These are phyloP conservation scores for Peronospora farinosa DNA, from an alignment of 352 stramenopile genomes.

Conservation along the genomic window DNA sequence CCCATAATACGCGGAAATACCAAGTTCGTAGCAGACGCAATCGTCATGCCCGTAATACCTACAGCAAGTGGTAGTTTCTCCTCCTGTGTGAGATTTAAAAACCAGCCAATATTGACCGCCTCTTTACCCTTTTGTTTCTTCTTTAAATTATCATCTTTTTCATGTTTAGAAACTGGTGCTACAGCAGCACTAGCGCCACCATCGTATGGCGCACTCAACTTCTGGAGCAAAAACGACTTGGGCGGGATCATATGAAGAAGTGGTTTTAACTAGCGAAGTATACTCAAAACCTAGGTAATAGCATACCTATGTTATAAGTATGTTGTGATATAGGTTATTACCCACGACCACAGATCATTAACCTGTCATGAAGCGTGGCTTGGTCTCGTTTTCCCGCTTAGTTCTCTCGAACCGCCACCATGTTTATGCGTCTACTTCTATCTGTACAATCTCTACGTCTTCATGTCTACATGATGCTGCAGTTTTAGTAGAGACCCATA, in stretches of 20 bases:
- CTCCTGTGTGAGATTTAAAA: slow-evolving; percentile 58
- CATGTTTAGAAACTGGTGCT: background rate
- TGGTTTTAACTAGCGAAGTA: background rate
- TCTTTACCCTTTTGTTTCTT: slow-evolving; percentile 5
- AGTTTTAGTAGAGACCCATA: background rate
- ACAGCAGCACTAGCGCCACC: slow-evolving; percentile 13
- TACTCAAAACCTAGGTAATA: background rate
- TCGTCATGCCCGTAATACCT: slow-evolving; percentile 73
- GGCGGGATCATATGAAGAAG: slow-evolving; percentile 43
- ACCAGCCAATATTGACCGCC: slow-evolving; percentile 54
- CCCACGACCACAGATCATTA: background rate
- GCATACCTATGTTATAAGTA: background rate
- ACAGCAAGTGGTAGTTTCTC: slow-evolving; percentile 59
- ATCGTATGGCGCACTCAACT: slow-evolving; percentile 38
- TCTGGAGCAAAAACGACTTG: slow-evolving; percentile 67
- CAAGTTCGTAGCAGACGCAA: slow-evolving; percentile 85
- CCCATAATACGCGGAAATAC: slow-evolving; percentile 87
- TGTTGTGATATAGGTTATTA: background rate
- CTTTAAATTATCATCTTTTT: slow-evolving; percentile 4
- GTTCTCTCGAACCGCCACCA: slow-evolving; percentile 3
- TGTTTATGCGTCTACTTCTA: background rate
- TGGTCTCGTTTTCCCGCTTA: slow-evolving; percentile 5
- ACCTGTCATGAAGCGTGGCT: no score
- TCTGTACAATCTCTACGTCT: slow-evolving; percentile 19
- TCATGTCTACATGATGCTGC: background rate